A percentile compares a stretch with the other conserved stretches of the same genome.
Conservation (phyloP, 306 rosid species). For the Pueraria montana region DNA sequence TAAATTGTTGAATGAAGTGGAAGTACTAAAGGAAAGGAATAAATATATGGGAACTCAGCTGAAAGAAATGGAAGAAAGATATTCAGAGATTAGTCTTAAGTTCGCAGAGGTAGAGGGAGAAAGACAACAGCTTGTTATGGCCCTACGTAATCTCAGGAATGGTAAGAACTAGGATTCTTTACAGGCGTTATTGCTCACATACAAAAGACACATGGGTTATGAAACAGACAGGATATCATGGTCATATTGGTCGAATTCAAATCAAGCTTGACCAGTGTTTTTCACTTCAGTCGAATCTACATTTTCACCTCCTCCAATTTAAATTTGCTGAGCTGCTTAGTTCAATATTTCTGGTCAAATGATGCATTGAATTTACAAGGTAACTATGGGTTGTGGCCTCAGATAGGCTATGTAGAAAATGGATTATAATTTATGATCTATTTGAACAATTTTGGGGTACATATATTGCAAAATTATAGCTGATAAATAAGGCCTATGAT, state of each 20-base stretch:
- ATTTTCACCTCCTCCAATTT: constrained; percentile 27
- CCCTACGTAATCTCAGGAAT: constrained; percentile 84
- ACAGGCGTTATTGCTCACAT: constrained; percentile 38
- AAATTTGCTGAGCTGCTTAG: constrained; percentile 20
- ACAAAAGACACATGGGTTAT: constrained; percentile 44
- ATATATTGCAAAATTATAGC: constrained; percentile 30
- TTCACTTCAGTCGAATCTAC: constrained; percentile 21
- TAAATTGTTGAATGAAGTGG: constrained; percentile 69
- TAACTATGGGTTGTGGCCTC: constrained; percentile 36
- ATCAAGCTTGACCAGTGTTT: constrained; percentile 47
- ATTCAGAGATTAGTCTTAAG: constrained; percentile 93
- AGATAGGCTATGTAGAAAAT: constrained; percentile 23
- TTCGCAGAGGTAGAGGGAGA: constrained; percentile 99
- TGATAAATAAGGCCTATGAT: constrained; percentile 12
- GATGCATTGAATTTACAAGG: constrained; percentile 6
- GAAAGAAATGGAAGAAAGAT: constrained; percentile 97
- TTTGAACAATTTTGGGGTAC: constrained; percentile 30
- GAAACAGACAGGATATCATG: constrained; percentile 44
- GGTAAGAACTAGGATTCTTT: constrained; percentile 67
- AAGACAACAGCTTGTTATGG: constrained; percentile 98
- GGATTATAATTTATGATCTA: constrained; percentile 5
- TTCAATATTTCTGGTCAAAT: not conserved
- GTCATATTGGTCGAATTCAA: constrained; percentile 38
- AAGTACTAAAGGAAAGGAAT: constrained; percentile 76
- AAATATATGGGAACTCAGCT: constrained; percentile 80